These are phyloP conservation scores for Eucommia ulmoides DNA, from an alignment of 257 asterid species.

Conservation along the genomic window DNA sequence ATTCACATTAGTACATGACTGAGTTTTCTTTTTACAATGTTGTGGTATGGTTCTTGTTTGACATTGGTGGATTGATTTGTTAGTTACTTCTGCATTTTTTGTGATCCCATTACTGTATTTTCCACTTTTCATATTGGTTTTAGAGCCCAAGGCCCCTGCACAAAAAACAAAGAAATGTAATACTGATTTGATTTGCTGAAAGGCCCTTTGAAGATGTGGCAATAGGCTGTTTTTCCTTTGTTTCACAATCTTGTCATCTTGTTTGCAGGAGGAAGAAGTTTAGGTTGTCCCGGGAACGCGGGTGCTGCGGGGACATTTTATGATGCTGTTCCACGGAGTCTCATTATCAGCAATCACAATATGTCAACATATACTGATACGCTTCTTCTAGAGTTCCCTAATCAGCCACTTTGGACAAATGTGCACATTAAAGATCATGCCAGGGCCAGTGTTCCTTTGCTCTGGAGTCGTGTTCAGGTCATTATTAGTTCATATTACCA, in stretches of 20 bases:
- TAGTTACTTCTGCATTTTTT: background rate
- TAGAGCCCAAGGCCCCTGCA: too few species aligned
- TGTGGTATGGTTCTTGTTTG: background rate
- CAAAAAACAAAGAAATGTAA: too few species aligned
- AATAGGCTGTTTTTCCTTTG: too few species aligned
- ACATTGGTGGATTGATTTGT: background rate
- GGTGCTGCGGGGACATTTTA: slow-evolving; percentile 93
- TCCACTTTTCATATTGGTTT: background rate
- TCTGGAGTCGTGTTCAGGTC: slow-evolving; percentile 95
- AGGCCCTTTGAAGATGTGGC: background rate
- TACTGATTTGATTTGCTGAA: background rate
- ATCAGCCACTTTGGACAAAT: slow-evolving; percentile 88
- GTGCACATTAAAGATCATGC: slow-evolving; percentile 61
- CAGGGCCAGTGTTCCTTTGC: slow-evolving; percentile 63
- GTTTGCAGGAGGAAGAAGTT: slow-evolving; percentile 73
- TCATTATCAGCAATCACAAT: slow-evolving; percentile 58
- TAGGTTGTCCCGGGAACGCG: slow-evolving; percentile 73
- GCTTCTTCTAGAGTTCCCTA: slow-evolving; percentile 70
- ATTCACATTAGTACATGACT: too few species aligned
- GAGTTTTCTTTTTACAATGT: background rate
- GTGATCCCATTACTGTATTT: background rate
- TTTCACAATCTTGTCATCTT: too few species aligned
- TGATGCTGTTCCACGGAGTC: slow-evolving; percentile 83
- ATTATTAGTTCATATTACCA: slow-evolving; percentile 16
- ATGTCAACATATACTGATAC: slow-evolving; percentile 75